Conservation (phyloP, 768 basidiomycete genomes). For the Naganishia onofrii region DNA sequence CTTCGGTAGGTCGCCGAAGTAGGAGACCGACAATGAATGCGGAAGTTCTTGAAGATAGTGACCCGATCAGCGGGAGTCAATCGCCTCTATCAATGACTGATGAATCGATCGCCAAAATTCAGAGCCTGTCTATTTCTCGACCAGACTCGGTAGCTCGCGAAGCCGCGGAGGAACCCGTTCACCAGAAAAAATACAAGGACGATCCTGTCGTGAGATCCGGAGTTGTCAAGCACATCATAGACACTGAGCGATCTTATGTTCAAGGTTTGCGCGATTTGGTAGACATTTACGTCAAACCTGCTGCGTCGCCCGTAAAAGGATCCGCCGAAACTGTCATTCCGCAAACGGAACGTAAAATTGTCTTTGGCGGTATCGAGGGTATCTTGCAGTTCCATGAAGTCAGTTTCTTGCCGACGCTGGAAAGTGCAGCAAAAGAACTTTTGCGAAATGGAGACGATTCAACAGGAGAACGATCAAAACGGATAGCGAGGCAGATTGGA, state of each 20-base stretch:
- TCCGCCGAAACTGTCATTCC: constrained; percentile 83
- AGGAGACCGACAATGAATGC: constrained; percentile 37
- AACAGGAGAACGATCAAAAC: constrained; percentile 70
- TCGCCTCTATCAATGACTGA: constrained; percentile 2
- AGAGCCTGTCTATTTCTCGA: constrained; percentile 4
- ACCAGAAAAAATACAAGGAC: constrained; percentile 75
- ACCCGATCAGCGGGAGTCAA: neutral
- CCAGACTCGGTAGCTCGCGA: constrained; percentile 25
- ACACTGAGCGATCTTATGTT: constrained; percentile 92
- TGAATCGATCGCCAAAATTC: constrained; percentile 6
- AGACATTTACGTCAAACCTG: constrained; percentile 90
- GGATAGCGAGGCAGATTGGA: constrained; percentile 76
- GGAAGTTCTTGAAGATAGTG: constrained; percentile 18
- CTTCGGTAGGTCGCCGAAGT: constrained; percentile 32
- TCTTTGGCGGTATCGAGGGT: constrained; percentile 85
- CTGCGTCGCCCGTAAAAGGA: constrained; percentile 66
- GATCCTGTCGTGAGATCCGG: constrained; percentile 79
- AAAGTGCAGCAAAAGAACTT: constrained; percentile 69
- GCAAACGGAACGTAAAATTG: constrained; percentile 76
- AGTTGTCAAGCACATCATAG: constrained; percentile 84
- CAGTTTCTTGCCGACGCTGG: constrained; percentile 86
- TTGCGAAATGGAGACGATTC: constrained; percentile 63
- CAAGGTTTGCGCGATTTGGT: constrained; percentile 89
- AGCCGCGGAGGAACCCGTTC: constrained; percentile 9
- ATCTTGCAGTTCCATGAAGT: constrained; percentile 88